Conservation (phyloP, 768 basidiomycete genomes). For the Leccinellum rugosiceps region DNA sequence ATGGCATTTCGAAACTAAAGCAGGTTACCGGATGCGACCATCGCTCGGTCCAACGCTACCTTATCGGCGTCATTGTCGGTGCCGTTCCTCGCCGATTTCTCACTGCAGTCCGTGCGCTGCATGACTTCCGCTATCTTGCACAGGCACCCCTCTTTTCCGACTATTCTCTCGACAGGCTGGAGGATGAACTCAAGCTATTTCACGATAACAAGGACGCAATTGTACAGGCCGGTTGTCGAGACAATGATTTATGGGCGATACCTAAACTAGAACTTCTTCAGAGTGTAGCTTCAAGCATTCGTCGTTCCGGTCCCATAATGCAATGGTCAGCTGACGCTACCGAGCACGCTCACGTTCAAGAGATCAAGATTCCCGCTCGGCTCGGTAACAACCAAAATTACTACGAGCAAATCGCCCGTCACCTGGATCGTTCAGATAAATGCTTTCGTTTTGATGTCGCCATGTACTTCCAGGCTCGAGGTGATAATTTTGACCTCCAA, state of each 20-base stretch:
- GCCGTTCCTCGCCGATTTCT: not conserved
- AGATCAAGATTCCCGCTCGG: not conserved
- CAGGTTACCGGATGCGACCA: constrained; percentile 6
- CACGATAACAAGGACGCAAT: constrained; percentile 38
- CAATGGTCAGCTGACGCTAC: not conserved
- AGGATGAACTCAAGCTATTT: constrained; percentile 30
- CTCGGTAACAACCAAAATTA: too few relatives aligned
- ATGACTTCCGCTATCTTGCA: constrained; percentile 40
- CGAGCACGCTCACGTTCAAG: not conserved
- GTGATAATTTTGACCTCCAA: too few relatives aligned
- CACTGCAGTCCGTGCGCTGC: constrained; percentile 19
- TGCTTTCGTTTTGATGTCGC: too few relatives aligned
- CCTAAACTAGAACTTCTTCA: constrained; percentile 2
- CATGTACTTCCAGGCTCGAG: too few relatives aligned
- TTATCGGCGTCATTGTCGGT: constrained; percentile 16
- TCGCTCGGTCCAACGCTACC: constrained; percentile 14
- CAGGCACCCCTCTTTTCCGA: constrained; percentile 33
- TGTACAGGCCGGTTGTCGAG: constrained; percentile 8
- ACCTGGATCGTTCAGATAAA: too few relatives aligned
- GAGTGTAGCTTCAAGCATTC: not conserved
- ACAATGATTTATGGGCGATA: not conserved
- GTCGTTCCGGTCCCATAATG: not conserved
- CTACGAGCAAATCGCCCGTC: too few relatives aligned
- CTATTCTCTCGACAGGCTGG: constrained; percentile 27
- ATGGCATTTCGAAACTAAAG: constrained; percentile 35